Base-by-base conservation (phyloP, 2,329 filamentous ascomycete genomes). In the Colletotrichum salicis region DNA sequence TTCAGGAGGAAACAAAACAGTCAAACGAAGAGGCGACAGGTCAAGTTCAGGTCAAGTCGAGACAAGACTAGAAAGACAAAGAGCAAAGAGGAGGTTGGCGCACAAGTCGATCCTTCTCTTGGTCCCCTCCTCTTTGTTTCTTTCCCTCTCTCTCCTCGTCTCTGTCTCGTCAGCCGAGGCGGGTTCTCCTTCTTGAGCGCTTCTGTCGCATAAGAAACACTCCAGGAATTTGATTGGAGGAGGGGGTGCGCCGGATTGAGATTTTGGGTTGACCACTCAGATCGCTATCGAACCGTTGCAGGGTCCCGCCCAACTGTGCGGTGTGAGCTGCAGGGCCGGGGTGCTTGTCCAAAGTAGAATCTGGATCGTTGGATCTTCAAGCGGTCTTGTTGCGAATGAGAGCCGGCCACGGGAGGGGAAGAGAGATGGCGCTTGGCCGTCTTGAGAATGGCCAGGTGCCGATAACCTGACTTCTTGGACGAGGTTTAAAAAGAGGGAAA, bases 241-340 rank as follows among this genome's bases (percentile, higher is more conserved):
- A 48, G 41, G 19, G 68, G 59, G 29, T 24, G 51, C 24, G 33
- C 51, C 5, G 35, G 61, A 31, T 11, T 29, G 61, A 22, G 27
- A 24, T 37, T 33, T 55, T 22, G 58, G 37, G 48, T 64, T 60
- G 59, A 35, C 69, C 65, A 69, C 69, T 64, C 69, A 58, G 41
- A 48, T 31, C 48, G 33, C 54, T 29, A 48, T 69, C 69, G 51
- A 71, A 58, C 37, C 29, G 68, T 58, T 62, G 45, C 69, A 51
- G 52, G 59, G 69, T 64, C 69, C 41, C 65, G 69, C 69, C 48
- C 35, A 63, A 64, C 59, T 33, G 45, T 71, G 65, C 69, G 65
- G 69, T 71, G 65, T 64, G 64, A 45, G 37, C 54, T 71, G 69
- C 69, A 64, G n/a, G 61, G 22, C 61, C 48, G n/a, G 10, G 61